Base-by-base conservation (phyloP, 805 yeast genomes). In the Geotrichum ghanense region DNA sequence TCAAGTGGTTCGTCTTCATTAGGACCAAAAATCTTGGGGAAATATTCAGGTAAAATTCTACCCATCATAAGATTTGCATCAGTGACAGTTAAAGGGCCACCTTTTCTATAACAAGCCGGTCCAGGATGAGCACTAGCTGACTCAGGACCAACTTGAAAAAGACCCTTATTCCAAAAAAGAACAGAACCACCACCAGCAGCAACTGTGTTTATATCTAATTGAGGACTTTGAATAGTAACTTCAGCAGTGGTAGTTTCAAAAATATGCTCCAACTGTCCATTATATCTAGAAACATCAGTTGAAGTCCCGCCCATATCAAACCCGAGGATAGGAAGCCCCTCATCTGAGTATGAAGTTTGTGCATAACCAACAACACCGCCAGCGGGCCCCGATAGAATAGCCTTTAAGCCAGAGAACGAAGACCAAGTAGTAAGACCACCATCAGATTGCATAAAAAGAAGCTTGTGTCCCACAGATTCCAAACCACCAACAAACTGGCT, bases 341-440 rank as follows among this genome's bases (percentile, higher is more conserved):
- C 63, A 50, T 77, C 71, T 10, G 37, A 22, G 59, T 72, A 86
- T 51, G 95, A 84, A 0, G 97, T 89, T 45, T 77, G 73, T 0
- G 95, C 85, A 56, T 79, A 85, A 0, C 97, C 97, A 26, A 90
- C 96, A 49, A 90, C 95, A 44, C 97, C 97, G 34, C 97, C 97
- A 7, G 97, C 97, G 2, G 97, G 97, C 2, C 97, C 97, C 1
- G 96, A 86, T 27, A 90, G 65, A 43, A 90, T 83, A 2, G 97
- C 95, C 54, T 79, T 74, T 31, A 90, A 68, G 1, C 97, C 97
- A 0, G 95, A 81, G 61, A 90, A 90, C 43, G 76, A 73, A 20
- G 77, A 70, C 57, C 92, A 88, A 47, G 87, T 87, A 20, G 89
- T 88, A 49, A 90, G 72, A 2, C 97, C 97, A 48, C 97, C 97